Percentiles rank a stretch among this genome's conserved stretches.
phyloP scores from a whole-genome alignment of 345 rosid species.

The Turnera subulata region DNA sequence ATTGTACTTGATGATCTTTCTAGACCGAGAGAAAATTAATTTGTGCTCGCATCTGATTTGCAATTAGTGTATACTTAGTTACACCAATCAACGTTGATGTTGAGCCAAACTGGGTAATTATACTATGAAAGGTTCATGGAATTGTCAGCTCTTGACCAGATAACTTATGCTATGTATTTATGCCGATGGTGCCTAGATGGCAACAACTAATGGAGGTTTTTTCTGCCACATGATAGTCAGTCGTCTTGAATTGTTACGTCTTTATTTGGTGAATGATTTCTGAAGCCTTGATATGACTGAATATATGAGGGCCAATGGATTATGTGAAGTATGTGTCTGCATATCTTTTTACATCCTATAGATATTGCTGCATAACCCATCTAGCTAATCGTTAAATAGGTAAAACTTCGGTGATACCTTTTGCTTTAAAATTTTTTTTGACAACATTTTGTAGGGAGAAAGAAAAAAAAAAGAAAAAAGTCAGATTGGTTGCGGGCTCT shows the following conservation, averaged over 20 bases:
- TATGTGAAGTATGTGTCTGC: too few species aligned
- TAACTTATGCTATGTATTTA: constrained; percentile 3
- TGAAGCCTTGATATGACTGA: neutral
- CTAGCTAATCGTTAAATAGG: too few species aligned
- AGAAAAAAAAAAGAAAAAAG: too few species aligned
- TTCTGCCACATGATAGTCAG: too few species aligned
- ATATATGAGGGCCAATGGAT: too few species aligned
- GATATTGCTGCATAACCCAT: too few species aligned
- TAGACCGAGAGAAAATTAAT: constrained; percentile 95
- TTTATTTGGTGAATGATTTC: neutral
- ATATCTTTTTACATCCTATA: too few species aligned
- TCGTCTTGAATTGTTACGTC: neutral
- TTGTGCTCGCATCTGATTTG: constrained; percentile 94
- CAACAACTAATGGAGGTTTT: neutral
- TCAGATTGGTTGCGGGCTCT: too few species aligned
- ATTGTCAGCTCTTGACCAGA: constrained; percentile 85
- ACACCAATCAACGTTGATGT: constrained; percentile 92
- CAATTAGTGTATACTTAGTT: constrained; percentile 85
- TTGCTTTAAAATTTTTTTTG: neutral
- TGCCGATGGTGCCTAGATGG: neutral
- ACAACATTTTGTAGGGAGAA: too few species aligned
- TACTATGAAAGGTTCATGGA: constrained; percentile 86
- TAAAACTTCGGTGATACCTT: too few species aligned
- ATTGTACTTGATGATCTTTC: constrained; percentile 92
- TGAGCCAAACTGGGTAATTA: constrained; percentile 95